Percentiles rank a stretch among this genome's conserved stretches.
Conservation (phyloP, 495 filamentous ascomycete species). For the Hypoxylon subgilvum region DNA sequence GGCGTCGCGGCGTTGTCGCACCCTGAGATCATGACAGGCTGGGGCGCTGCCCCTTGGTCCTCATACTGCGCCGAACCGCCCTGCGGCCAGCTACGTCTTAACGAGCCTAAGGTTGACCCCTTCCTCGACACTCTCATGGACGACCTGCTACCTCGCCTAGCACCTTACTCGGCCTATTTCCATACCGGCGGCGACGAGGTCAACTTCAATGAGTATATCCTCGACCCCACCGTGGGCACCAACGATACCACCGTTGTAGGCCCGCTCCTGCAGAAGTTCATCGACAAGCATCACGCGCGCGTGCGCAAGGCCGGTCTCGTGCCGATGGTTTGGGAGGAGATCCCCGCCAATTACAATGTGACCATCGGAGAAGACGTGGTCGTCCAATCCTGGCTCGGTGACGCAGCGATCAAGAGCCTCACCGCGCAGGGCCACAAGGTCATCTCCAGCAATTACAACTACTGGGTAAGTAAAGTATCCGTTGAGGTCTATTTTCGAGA, state of each 20-base stretch:
- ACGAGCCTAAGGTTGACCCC: constrained; percentile 64
- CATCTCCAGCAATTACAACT: constrained; percentile 76
- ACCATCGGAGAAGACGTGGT: constrained; percentile 66
- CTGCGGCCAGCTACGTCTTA: constrained; percentile 76
- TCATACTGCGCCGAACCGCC: constrained; percentile 76
- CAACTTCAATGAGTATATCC: constrained; percentile 71
- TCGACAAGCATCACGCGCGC: constrained; percentile 67
- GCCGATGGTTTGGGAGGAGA: constrained; percentile 84
- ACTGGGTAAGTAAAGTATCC: constrained; percentile 59
- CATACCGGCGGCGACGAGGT: constrained; percentile 87
- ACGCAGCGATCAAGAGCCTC: constrained; percentile 58
- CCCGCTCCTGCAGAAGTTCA: constrained; percentile 73
- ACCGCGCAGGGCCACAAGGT: constrained; percentile 68
- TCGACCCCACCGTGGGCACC: constrained; percentile 73
- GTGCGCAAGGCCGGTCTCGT: constrained; percentile 64
- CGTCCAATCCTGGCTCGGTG: constrained; percentile 75
- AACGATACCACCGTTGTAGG: constrained; percentile 65
- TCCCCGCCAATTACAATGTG: constrained; percentile 75
- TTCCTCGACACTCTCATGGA: constrained; percentile 72
- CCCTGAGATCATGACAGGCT: constrained; percentile 76
- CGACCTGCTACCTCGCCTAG: constrained; percentile 74
- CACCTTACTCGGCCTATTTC: constrained; percentile 71
- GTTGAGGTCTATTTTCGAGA: neutral
- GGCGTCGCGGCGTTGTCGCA: constrained; percentile 65
- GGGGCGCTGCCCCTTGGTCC: constrained; percentile 69